Conservation (phyloP, 345 rosid genomes). For the Acer campestre region DNA sequence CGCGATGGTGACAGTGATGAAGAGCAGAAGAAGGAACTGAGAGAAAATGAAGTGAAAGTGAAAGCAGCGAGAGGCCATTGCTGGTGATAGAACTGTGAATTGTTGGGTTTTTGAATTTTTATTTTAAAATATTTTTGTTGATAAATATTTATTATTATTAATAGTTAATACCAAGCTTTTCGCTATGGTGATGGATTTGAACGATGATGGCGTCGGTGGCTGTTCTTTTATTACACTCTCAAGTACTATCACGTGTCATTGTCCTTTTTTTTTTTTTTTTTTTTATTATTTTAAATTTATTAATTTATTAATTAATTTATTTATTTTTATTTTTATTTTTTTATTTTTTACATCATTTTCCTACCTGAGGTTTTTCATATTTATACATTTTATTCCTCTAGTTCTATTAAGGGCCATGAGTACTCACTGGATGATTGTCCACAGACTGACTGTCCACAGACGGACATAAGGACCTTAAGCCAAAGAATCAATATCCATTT, state of each 20-base stretch:
- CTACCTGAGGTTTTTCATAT: too few relatives aligned
- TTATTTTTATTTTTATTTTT: too few relatives aligned
- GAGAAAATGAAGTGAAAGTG: background rate
- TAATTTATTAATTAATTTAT: too few relatives aligned
- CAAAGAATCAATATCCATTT: too few relatives aligned
- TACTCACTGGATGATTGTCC: too few relatives aligned
- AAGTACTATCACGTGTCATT: background rate
- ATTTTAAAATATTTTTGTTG: background rate
- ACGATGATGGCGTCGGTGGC: background rate
- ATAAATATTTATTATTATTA: background rate
- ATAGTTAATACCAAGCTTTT: too few relatives aligned
- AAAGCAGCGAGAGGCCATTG: background rate
- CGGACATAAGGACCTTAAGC: too few relatives aligned
- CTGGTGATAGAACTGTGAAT: background rate
- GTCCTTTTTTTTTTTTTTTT: background rate
- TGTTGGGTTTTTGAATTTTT: background rate
- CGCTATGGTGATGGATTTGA: background rate
- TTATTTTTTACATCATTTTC: too few relatives aligned
- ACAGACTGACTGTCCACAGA: too few relatives aligned
- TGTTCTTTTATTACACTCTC: background rate
- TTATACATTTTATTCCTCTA: too few relatives aligned
- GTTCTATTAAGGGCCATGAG: too few relatives aligned
- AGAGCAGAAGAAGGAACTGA: background rate
- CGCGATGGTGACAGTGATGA: constrained; percentile 1
- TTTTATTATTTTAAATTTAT: too few relatives aligned